These are phyloP conservation scores for Hortaea werneckii DNA, from an alignment of 2,329 filamentous ascomycete genomes.

Conservation along the genomic window DNA sequence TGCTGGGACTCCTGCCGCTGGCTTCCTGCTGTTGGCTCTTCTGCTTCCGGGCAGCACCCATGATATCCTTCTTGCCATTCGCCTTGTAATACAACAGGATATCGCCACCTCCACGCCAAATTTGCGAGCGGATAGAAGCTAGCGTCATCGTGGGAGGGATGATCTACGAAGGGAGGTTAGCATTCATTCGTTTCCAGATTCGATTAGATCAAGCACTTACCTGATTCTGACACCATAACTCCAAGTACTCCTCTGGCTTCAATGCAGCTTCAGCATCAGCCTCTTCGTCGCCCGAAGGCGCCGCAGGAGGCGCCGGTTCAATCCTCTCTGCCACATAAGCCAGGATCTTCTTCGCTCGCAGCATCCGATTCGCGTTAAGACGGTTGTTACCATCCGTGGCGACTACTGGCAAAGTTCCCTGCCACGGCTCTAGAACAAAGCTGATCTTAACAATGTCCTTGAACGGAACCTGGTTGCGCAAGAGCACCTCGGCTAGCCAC, in stretches of 20 bases:
- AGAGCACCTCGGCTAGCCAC: conserved; percentile 83
- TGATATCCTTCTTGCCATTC: conserved; percentile 66
- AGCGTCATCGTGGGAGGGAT: conserved; percentile 79
- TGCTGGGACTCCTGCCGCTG: too few species aligned
- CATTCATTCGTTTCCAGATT: too few species aligned
- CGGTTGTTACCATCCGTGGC: conserved; percentile 74
- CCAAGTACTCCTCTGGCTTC: conserved; percentile 83
- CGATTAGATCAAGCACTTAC: conserved; percentile 40
- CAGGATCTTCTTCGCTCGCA: conserved; percentile 88
- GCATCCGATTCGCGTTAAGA: conserved; percentile 92
- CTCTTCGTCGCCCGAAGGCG: conserved; percentile 29
- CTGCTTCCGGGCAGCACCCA: conserved; percentile 7
- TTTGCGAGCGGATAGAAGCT: conserved; percentile 80
- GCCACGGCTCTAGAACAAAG: conserved; percentile 76
- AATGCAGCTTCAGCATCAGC: conserved; percentile 45
- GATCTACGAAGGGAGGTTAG: conserved; percentile 30
- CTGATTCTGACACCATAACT: conserved; percentile 89
- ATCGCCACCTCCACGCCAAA: conserved; percentile 94
- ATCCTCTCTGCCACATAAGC: conserved; percentile 88
- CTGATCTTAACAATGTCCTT: conserved; percentile 98
- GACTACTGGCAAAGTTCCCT: conserved; percentile 59
- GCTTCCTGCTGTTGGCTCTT: background rate
- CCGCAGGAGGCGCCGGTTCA: conserved; percentile 49
- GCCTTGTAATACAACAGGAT: conserved; percentile 83
- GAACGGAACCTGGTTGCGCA: conserved; percentile 66